These are phyloP conservation scores for Saccharomycopsis fibuligera DNA, from an alignment of 805 yeast genomes.

Conservation along the genomic window DNA sequence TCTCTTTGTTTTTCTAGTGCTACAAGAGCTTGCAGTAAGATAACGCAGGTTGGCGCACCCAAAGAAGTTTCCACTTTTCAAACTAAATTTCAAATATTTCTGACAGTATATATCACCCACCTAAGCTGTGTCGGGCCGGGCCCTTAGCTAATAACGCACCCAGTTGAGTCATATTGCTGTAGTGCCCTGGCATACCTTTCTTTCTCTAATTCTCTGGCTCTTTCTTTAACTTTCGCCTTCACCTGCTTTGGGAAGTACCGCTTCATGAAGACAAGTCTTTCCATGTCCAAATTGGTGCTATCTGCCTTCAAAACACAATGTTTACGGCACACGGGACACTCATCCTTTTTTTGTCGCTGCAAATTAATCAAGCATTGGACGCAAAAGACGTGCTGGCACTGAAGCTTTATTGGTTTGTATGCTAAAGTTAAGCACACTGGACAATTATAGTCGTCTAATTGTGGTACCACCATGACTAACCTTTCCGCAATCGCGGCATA, in stretches of 20 bases:
- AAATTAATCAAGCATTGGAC: conserved; percentile 64
- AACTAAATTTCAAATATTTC: no score
- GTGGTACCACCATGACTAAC: conserved; percentile 56
- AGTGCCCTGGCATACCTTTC: conserved; percentile 33
- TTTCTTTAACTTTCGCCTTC: conserved; percentile 51
- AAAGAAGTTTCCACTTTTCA: no score
- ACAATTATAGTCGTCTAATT: conserved; percentile 68
- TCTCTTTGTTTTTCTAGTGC: no score
- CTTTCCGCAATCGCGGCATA: conserved; percentile 50
- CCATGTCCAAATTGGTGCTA: conserved; percentile 50
- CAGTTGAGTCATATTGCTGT: neutral
- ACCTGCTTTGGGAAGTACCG: conserved; percentile 61
- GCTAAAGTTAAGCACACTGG: conserved; percentile 69
- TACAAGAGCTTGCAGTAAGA: no score
- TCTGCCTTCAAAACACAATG: conserved; percentile 50
- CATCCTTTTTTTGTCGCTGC: conserved; percentile 44
- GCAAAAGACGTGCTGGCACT: conserved; percentile 66
- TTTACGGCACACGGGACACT: conserved; percentile 63
- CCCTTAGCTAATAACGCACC: neutral
- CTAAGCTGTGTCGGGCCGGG: no score
- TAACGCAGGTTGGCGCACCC: no score
- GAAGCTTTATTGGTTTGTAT: conserved; percentile 60
- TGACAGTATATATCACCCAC: no score
- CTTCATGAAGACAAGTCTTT: conserved; percentile 47
- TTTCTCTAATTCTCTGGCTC: conserved; percentile 41